Percentiles rank a stretch among this genome's conserved stretches.
Evolutionary conservation across 108 stramenopile genomes (phyloP).

Genomic region (Skeletonema costatum): DNA sequence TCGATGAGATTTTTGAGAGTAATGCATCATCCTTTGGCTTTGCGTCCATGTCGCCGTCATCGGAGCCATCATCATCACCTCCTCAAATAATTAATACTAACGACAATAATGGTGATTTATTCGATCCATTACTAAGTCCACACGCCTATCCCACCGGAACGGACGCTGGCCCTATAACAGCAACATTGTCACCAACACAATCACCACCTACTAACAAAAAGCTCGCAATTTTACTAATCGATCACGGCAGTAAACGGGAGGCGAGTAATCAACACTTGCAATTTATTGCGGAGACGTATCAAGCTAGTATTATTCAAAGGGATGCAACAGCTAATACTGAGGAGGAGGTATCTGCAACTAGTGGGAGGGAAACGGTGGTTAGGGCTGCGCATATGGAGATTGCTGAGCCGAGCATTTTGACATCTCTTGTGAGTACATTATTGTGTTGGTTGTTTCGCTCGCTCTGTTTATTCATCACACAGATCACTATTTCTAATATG

Average conservation of each 20-base stretch:
- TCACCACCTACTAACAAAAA: not conserved
- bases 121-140: conserved; percentile 82
- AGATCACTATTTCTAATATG: too few relatives aligned
- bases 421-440: conserved; percentile 61
- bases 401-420: conserved; percentile 78
- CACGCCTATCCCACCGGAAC: conserved; percentile 80
- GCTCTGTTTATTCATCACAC: not conserved
- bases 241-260: conserved; percentile 79
- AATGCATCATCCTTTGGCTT: not conserved
- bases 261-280: conserved; percentile 71
- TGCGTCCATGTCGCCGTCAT: not conserved
- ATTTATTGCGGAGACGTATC: conserved; percentile 68
- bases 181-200: conserved; percentile 1
- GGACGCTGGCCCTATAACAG: conserved; percentile 9
- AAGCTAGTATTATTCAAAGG: conserved; percentile 32
- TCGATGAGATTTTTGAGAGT: not conserved
- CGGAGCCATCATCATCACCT: not conserved
- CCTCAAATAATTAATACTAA: not conserved
- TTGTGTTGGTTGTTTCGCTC: conserved; percentile 18
- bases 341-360: not conserved
- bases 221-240: conserved; percentile 81
- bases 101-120: conserved; percentile 8
- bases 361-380: conserved; percentile 38
- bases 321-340: not conserved
- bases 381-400: conserved; percentile 94